Base-by-base conservation (phyloP, 2,329 filamentous ascomycete genomes). In the Aureobasidium sp. region DNA sequence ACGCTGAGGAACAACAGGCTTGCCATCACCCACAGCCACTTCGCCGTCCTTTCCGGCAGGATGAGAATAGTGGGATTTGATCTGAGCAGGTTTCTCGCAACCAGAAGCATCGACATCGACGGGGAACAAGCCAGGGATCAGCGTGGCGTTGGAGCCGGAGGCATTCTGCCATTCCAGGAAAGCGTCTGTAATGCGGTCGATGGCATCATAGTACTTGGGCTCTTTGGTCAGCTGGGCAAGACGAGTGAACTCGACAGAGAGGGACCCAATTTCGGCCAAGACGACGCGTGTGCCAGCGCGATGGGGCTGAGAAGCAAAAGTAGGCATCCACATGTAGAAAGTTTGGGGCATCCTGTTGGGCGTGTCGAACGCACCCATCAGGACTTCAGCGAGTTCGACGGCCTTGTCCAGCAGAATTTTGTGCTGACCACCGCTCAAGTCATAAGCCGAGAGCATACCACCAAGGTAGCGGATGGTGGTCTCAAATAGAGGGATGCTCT, bases 391-490 rank as follows among this genome's bases (percentile, higher is more conserved):
- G 29, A 94, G 82, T 74, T 93, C 87, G 39, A 87, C 80, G 1
- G 91, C 89, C 75, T 95, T 94, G 60, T 87, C 83, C 36, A 95
- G 79, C 12, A 96, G 79, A 27, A 88, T 79, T 22, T 81, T 76
- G 69, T 96, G 88, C 65, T 80, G 79, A 7, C 83, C 85, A 20
- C 84, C 88, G 58, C 89, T 92, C 62, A 97, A 81, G 75, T 97
- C 93, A 72, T 93, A 97, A 7, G 92, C 92, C 42, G 86, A 86
- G 45, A 97, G 71, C 47, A 97, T 78, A 1, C 93, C 93, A 36
- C 93, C 93, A 5, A 97, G 80, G 69, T 97, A 96, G 57, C 93
- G 85, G 70, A 97, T 97, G 12, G 87, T 90, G 0, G 91, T 95
- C 75, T 97, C 92, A 68, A 97, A 97, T 8, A 96, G 81, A n/a